Evolutionary conservation across 495 filamentous ascomycete genomes (phyloP), one percentile per base, ranked within the genome.

Genomic region (Apiosordaria backusii): DNA sequence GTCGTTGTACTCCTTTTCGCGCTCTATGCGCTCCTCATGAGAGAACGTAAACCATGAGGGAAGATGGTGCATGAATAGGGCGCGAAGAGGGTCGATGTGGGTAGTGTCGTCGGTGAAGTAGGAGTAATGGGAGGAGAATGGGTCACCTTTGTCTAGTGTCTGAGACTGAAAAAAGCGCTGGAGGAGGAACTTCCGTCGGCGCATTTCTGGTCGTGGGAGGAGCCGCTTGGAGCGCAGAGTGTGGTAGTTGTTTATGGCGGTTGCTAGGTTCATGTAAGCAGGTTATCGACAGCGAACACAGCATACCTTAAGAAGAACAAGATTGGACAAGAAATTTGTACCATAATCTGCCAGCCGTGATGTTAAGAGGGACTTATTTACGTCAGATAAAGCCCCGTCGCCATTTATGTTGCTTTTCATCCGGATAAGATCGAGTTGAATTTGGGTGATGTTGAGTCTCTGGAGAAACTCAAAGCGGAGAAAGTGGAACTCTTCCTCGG

Each of bases 401-500:
- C n/a, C n/a, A n/a, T n/a, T n/a, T 6, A 50, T 50, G 6, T 50
- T 6, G 16, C 40, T 50, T 16, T 50, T 50, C 50, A 65, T 23
- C 3, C 63, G 66, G 1, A 58, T 29, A 4, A 70, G 59, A 7
- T 68, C 24, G 24, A 66, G 45, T n/a, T 67, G 15, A 3, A 71
- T 15, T 27, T 68, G 4, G n/a, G 53, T 54, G 23, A 71, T 35
- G 27, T 71, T 69, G 18, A 68, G 59, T 19, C 67, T 63, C 22
- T 71, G 67, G 5, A 71, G 53, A 27, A 71, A 71, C 53, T 71
- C 69, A 26, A 69, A 67, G 2, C 67, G 63, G 69, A 60, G 52
- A 71, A 68, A 54, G n/a, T 71, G 69, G 50, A 71, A 71, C 4
- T 63, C 66, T 63, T 71, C 69, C 25, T 71, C 69, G 13, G 69